Evolutionary conservation across 169 alveolate species (phyloP), one percentile per base, ranked within the genome.

Genomic region (Plasmodium chabaudi): DNA sequence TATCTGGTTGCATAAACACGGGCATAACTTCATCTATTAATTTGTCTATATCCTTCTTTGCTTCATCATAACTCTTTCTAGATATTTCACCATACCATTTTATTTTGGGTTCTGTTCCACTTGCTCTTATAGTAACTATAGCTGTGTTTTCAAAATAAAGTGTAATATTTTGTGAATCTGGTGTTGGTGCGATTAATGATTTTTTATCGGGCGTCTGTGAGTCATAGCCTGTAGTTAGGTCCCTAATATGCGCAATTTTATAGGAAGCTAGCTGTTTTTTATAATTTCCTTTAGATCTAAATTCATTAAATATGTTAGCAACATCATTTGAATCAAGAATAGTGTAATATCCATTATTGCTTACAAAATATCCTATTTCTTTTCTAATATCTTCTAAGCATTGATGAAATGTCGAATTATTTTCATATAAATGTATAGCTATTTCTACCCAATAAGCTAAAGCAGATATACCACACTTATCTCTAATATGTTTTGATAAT

Each of bases 51-150:
- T 91, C 89, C 3, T 56, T 87, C 60, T 53, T 70, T 17, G 92
- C 93, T 51, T 89, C 82, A 25, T 91, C 94, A 47, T 77, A 89
- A n/a, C 77, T 68, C 25, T 72, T 67, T 70, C 93, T 77, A 34
- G 92, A 57, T 27, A 90, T 88, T 69, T 95, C 96, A 46, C 91
- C 75, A 79, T 95, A 95, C 91, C 93, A 95, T 79, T 95, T 95
- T 27, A 95, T 79, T 69, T 95, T 95, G 51, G 97, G 97, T 64
- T 95, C 97, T n/a, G 97, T 95, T 60, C 97, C 97, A 67, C 95
- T 88, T 56, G 94, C 94, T 6, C 97, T 82, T 13, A 93, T 72
- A 6, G 95, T 89, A 44, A 93, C 84, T 13, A 74, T 74, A 23
- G 93, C 95, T 27, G 93, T 93, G 67, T 88, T 93, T 61, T 91